Conservation (phyloP, 331 rosid genomes). For the Telfairia occidentalis region DNA sequence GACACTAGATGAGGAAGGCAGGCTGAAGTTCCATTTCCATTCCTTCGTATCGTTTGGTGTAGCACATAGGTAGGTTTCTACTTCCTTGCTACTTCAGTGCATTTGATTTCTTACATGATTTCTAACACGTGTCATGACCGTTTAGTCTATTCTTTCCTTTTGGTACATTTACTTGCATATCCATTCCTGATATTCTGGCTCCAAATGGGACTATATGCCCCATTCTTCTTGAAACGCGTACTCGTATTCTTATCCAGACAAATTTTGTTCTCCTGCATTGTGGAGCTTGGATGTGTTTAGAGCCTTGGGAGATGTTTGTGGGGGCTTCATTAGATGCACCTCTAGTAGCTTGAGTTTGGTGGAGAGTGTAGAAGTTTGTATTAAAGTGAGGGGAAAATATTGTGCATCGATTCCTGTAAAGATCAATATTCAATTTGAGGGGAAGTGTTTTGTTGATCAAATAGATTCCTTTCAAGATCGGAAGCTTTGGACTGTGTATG, state of each 20-base stretch:
- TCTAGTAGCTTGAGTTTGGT: neutral
- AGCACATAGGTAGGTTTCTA: slow-evolving; percentile 61
- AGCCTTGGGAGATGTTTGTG: neutral
- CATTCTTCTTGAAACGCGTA: neutral
- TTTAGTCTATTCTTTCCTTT: neutral
- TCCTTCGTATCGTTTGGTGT: slow-evolving; percentile 88
- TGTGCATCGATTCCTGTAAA: neutral
- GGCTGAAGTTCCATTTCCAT: slow-evolving; percentile 86
- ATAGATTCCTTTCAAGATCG: neutral
- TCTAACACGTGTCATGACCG: neutral
- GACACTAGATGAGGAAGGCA: slow-evolving; percentile 73
- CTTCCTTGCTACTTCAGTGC: neutral
- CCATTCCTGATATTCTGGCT: neutral
- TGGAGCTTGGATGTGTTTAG: neutral
- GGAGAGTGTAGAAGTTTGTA: neutral
- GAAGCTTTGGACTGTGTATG: neutral
- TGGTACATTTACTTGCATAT: neutral
- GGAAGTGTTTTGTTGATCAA: neutral
- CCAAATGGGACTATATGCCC: neutral
- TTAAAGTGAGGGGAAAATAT: neutral
- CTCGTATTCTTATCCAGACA: neutral
- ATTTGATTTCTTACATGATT: neutral
- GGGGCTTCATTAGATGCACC: neutral
- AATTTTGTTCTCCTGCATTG: neutral
- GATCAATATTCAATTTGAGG: neutral